Evolutionary conservation across 2,329 filamentous ascomycete species (phyloP).

Genomic region (Pseudogymnoascus sp.): DNA sequence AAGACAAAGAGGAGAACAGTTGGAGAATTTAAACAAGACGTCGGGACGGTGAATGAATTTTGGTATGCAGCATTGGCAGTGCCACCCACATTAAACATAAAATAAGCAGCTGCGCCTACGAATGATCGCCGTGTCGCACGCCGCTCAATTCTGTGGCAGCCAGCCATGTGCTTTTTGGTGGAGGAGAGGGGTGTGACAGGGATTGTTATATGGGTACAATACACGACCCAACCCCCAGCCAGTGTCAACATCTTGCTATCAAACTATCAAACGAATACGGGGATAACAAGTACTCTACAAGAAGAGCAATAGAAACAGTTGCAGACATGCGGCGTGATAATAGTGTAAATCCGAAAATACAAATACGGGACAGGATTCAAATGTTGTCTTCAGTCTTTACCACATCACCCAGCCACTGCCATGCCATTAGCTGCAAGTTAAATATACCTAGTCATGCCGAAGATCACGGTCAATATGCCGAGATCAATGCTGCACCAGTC

Average conservation of each 20-base stretch:
- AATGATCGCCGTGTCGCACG: constrained; percentile 6
- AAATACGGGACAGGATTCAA: background rate
- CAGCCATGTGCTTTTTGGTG: background rate
- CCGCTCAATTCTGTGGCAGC: constrained; percentile 1
- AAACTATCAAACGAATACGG: background rate
- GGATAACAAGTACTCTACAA: background rate
- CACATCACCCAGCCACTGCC: background rate
- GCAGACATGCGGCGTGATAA: background rate
- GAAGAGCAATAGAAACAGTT: background rate
- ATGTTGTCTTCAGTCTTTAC: background rate
- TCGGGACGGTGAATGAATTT: background rate
- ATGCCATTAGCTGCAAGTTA: background rate
- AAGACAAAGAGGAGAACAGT: background rate
- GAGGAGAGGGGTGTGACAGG: background rate
- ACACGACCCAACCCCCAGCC: background rate
- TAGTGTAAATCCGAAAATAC: background rate
- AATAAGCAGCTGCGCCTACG: background rate
- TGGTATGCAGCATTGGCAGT: background rate
- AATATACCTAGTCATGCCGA: background rate
- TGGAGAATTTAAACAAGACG: background rate
- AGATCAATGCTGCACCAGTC: background rate
- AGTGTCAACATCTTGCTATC: background rate
- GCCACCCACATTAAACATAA: constrained; percentile 5
- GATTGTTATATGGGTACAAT: background rate
- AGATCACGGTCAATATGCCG: background rate